Evolutionary conservation across 2,329 filamentous ascomycete genomes (phyloP).

Genomic region (Simplicillium sp.): DNA sequence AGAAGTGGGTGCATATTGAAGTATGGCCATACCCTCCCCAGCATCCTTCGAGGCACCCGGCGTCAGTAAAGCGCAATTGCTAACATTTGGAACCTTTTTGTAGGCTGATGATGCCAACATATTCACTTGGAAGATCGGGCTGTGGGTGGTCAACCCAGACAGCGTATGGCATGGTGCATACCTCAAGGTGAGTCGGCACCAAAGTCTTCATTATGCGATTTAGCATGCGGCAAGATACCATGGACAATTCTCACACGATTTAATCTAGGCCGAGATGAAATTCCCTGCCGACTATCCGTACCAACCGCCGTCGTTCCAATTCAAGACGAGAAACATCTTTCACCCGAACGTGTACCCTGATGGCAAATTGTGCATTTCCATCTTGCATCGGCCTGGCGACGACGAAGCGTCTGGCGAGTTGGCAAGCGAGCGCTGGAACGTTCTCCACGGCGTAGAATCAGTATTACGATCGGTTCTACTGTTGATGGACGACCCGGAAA

Average conservation of each 20-base stretch:
- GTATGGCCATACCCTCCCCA: conserved; percentile 36
- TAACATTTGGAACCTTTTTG: not conserved
- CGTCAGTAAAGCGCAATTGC: not conserved
- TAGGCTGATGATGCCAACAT: conserved; percentile 75
- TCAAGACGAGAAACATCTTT: conserved; percentile 63
- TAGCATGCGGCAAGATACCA: not conserved
- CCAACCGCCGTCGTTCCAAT: conserved; percentile 80
- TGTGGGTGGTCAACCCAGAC: conserved; percentile 89
- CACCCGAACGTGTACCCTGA: conserved; percentile 93
- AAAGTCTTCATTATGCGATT: not conserved
- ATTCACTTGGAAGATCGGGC: conserved; percentile 75
- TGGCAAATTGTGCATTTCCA: conserved; percentile 90
- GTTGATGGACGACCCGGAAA: conserved; percentile 87
- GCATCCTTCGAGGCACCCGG: too few species aligned
- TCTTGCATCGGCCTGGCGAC: conserved; percentile 85
- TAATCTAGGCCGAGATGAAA: conserved; percentile 63
- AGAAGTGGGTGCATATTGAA: conserved; percentile 90
- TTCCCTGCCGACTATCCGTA: conserved; percentile 89
- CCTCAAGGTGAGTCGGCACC: conserved; percentile 57
- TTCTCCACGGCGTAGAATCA: conserved; percentile 87
- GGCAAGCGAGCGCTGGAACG: conserved; percentile 88
- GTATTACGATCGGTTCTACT: conserved; percentile 88
- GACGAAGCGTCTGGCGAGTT: conserved; percentile 86
- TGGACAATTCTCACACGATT: not conserved
- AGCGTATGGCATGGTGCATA: conserved; percentile 90